A percentile compares a stretch with the other conserved stretches of the same genome.
Evolutionary conservation across 208 protist genomes (phyloP).

Genomic region (Zelonia costaricensis): DNA sequence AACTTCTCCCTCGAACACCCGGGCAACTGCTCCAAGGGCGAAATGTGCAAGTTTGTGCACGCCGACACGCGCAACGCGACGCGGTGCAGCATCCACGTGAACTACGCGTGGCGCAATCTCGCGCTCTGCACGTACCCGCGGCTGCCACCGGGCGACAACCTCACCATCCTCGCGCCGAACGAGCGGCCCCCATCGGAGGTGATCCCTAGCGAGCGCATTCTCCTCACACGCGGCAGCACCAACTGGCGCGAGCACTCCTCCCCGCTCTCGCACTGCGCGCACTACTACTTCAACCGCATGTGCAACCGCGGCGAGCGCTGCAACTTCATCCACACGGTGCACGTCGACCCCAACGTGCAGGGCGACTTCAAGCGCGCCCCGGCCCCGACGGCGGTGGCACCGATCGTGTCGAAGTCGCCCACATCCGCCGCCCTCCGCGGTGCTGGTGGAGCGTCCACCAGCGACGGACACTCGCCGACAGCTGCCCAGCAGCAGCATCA

Average conservation of each 20-base stretch:
- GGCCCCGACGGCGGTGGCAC: conserved; percentile 39
- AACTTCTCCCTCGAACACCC: conserved; percentile 45
- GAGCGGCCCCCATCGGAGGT: conserved; percentile 46
- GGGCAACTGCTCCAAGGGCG: conserved; percentile 48
- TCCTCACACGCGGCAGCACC: conserved; percentile 61
- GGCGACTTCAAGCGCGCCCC: conserved; percentile 62
- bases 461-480: neutral
- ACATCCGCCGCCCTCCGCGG: neutral
- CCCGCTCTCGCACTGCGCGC: conserved; percentile 77
- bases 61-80: conserved; percentile 36
- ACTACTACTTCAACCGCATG: conserved; percentile 88
- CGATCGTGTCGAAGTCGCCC: conserved; percentile 8
- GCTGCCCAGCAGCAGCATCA: too few species aligned
- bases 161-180: conserved; percentile 70
- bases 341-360: conserved; percentile 71
- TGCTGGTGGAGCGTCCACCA: neutral
- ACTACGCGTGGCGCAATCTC: conserved; percentile 68
- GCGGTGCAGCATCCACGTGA: conserved; percentile 72
- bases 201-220: conserved; percentile 52
- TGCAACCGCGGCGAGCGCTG: conserved; percentile 80
- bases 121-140: conserved; percentile 60
- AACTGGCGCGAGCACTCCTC: conserved; percentile 34
- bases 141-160: conserved; percentile 43
- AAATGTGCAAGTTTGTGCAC: conserved; percentile 82
- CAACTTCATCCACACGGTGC: conserved; percentile 77